These are phyloP conservation scores for Colletotrichum horii DNA, from an alignment of 2,329 filamentous ascomycete genomes.

Conservation along the genomic window DNA sequence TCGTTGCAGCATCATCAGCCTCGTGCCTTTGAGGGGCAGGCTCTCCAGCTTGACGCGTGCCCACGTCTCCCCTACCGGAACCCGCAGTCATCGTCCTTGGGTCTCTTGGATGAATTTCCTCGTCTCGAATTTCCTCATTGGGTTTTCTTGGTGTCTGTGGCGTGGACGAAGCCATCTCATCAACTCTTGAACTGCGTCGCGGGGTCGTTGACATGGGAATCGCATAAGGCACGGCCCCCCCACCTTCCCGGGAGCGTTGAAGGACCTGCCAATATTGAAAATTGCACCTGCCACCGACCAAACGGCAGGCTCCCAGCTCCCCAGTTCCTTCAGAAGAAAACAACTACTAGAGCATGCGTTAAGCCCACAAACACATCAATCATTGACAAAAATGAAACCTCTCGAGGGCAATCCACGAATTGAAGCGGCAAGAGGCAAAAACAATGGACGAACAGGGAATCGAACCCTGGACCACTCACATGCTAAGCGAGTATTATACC, in stretches of 20 bases:
- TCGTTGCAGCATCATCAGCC: accelerated
- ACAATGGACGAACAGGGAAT: conserved; percentile 16
- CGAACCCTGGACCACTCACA: conserved; percentile 21
- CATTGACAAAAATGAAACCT: accelerated
- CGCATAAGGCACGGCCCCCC: neutral
- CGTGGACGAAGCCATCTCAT: neutral
- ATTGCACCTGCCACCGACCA: neutral
- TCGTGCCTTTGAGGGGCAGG: neutral
- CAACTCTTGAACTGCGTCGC: neutral
- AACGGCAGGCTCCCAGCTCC: neutral
- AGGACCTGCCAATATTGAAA: neutral
- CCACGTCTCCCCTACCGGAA: accelerated
- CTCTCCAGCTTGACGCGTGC: neutral
- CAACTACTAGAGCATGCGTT: accelerated
- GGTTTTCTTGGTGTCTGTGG: accelerated
- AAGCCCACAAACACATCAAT: neutral
- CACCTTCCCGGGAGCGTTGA: neutral
- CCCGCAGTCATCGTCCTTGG: accelerated
- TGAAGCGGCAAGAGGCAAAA: accelerated
- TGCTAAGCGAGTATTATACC: conserved; percentile 23
- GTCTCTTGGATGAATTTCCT: accelerated
- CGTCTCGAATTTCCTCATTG: accelerated
- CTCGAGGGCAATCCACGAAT: accelerated
- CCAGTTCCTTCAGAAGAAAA: accelerated
- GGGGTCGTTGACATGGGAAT: neutral